Evolutionary conservation across 306 rosid species (phyloP).

Genomic region (Ormosia emarginata): DNA sequence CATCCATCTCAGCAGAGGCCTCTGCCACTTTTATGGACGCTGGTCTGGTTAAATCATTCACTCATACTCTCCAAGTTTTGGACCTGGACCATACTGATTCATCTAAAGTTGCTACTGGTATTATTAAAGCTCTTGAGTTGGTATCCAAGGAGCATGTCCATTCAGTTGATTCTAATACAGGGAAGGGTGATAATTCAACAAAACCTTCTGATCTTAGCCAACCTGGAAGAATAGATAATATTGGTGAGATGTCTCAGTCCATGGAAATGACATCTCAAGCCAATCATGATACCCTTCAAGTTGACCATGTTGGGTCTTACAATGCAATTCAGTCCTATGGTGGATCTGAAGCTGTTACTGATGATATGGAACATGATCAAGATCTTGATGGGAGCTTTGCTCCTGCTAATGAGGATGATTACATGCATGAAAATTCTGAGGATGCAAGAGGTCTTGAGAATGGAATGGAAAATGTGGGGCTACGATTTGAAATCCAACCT

Average conservation of each 20-base stretch:
- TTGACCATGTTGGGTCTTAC: conserved; percentile 57
- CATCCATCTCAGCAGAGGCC: conserved; percentile 82
- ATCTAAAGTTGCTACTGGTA: conserved; percentile 84
- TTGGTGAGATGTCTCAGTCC: conserved; percentile 62
- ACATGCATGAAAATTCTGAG: conserved; percentile 91
- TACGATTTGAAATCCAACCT: conserved; percentile 77
- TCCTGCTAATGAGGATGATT: conserved; percentile 76
- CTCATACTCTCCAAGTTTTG: conserved; percentile 71
- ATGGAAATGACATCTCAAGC: conserved; percentile 66
- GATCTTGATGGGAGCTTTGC: conserved; percentile 76
- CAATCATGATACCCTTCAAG: conserved; percentile 60
- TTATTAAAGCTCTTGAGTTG: conserved; percentile 90
- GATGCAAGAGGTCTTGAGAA: conserved; percentile 75
- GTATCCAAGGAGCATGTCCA: conserved; percentile 86
- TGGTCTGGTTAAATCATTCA: conserved; percentile 79
- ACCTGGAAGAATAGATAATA: conserved; percentile 54
- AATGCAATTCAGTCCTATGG: conserved; percentile 65
- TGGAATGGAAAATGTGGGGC: conserved; percentile 66
- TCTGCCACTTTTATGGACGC: conserved; percentile 82
- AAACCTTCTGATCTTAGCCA: conserved; percentile 69
- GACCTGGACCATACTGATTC: conserved; percentile 90
- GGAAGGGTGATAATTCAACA: conserved; percentile 60
- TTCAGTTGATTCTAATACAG: conserved; percentile 64
- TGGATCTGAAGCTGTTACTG: conserved; percentile 94
- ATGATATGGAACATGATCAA: conserved; percentile 99